phyloP scores from a whole-genome alignment of 306 rosid genomes.

The Cicer cuneatum region DNA sequence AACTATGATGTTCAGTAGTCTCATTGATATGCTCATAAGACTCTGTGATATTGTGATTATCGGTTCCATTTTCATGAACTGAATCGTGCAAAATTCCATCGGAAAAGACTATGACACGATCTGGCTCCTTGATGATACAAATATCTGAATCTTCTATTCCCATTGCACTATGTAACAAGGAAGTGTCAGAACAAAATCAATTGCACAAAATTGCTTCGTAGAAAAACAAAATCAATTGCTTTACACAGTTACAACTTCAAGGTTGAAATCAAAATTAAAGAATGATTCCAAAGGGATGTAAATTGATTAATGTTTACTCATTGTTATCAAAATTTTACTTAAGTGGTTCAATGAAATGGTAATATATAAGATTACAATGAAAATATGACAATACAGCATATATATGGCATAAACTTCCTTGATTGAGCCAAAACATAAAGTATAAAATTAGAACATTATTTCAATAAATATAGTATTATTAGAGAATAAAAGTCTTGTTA shows the following conservation, averaged over 20 bases:
- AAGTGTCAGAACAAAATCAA: conserved; percentile 39
- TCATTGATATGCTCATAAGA: conserved; percentile 68
- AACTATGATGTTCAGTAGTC: conserved; percentile 61
- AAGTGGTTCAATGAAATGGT: too few relatives aligned
- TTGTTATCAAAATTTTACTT: too few relatives aligned
- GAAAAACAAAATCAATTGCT: neutral
- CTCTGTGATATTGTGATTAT: conserved; percentile 56
- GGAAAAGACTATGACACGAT: conserved; percentile 67
- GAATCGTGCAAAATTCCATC: conserved; percentile 61
- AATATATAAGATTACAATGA: too few relatives aligned
- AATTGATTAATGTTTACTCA: too few relatives aligned
- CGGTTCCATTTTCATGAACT: conserved; percentile 55
- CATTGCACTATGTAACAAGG: conserved; percentile 64
- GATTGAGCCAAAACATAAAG: neutral
- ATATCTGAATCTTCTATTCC: conserved; percentile 78
- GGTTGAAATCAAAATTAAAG: neutral
- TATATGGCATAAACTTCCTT: too few relatives aligned
- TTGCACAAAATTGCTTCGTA: conserved; percentile 21
- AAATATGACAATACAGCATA: too few relatives aligned
- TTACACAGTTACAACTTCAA: neutral
- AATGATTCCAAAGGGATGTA: too few relatives aligned
- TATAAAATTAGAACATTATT: neutral
- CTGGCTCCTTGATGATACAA: conserved; percentile 91
- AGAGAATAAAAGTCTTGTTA: too few relatives aligned
- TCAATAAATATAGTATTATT: neutral